Base-by-base conservation (phyloP, 805 yeast genomes). In the Yamadazyma olivae region DNA sequence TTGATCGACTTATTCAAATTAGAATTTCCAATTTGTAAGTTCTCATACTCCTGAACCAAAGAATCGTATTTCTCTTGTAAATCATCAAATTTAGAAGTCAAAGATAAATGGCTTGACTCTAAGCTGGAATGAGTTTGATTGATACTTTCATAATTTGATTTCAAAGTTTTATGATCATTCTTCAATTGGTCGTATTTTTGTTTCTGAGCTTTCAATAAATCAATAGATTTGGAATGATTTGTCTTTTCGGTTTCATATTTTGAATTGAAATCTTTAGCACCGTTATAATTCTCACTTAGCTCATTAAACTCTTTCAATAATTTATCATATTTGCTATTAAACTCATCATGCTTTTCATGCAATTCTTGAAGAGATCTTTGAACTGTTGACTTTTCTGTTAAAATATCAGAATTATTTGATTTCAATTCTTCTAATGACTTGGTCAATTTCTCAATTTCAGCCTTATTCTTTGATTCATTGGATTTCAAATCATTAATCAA, bases 401-500 rank as follows among this genome's bases (percentile, higher is more conserved):
- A 8, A 18, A 36, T 33, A 19, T 8, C 39, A 59, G 54, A 6
- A 40, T 39, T 49, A 32, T 32, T 37, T 14, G 17, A 32, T n/a
- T 40, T 68, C 53, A 13, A 67, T 42, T 1, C 44, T 40, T 9
- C 46, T 38, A 9, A 73, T 55, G 36, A 59, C 56, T 5, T 25
- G 17, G 46, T 44, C n/a, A 61, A 45, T 2, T 40, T 30, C 10
- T 35, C 36, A 4, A 61, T 33, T 24, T 51, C 43, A 1, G 39
- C 39, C 3, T 27, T 21, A 9, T 62, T 34, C 14, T 52, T 53
- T 46, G 35, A 49, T 41, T 74, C 78, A 10, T 67, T 67, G 4
- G 44, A 46, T 39, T 70, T 70, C 6, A 77, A 57, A 8, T 61
- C 54, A 4, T 63, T 60, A 10, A 85, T 49, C n/a, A 64, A 53